A percentile compares a stretch with the other conserved stretches of the same genome.
phyloP scores from a whole-genome alignment of 768 basidiomycete species.

The Boletales sp. region DNA sequence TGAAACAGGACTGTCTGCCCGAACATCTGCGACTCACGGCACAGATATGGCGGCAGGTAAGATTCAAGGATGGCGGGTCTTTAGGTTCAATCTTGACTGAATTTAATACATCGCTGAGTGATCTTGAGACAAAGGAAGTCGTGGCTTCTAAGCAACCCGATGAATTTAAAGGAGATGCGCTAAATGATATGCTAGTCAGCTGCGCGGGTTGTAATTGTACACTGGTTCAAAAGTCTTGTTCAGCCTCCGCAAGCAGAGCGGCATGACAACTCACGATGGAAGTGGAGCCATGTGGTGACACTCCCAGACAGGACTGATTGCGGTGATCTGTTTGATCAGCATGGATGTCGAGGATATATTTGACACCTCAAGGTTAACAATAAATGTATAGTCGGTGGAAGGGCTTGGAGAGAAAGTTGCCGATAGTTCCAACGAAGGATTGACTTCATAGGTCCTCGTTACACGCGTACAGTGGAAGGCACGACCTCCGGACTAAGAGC shows the following conservation, averaged over 20 bases:
- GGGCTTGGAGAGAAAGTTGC: constrained; percentile 50
- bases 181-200: constrained; percentile 42
- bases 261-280: constrained; percentile 39
- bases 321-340: constrained; percentile 53
- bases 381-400: constrained; percentile 46
- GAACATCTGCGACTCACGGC: constrained; percentile 35
- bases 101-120: constrained; percentile 49
- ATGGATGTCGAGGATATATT: constrained; percentile 46
- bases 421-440: constrained; percentile 53
- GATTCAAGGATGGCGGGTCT: constrained; percentile 50
- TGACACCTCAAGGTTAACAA: constrained; percentile 52
- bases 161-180: constrained; percentile 37
- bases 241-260: background rate
- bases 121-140: constrained; percentile 46
- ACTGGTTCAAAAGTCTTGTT: constrained; percentile 29
- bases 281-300: constrained; percentile 39
- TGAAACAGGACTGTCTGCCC: constrained; percentile 1
- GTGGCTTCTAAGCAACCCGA: constrained; percentile 40
- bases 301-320: constrained; percentile 69
- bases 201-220: constrained; percentile 46
- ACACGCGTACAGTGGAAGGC: constrained; percentile 59
- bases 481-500: constrained; percentile 40
- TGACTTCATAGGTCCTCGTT: constrained; percentile 55
- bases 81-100: constrained; percentile 39
- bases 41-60: constrained; percentile 47